A percentile compares a stretch with the other conserved stretches of the same genome.
These are phyloP conservation scores for Posidonia oceanica DNA, from an alignment of 116 monocot genomes.

Conservation along the genomic window DNA sequence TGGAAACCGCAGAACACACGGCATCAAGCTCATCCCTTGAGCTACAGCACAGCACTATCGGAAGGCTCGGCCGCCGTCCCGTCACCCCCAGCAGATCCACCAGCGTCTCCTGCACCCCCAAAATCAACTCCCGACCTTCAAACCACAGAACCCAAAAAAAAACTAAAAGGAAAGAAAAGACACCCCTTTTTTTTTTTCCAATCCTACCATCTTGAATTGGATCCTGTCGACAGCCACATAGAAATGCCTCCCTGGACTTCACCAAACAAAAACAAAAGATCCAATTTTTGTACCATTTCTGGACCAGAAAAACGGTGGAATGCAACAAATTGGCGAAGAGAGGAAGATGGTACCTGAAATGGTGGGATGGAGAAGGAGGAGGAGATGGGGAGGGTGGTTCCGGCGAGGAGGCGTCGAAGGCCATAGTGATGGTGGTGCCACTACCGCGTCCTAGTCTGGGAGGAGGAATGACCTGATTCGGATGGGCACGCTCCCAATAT, in stretches of 20 bases:
- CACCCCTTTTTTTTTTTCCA: background rate
- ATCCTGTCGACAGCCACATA: slow-evolving; percentile 82
- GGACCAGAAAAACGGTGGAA: background rate
- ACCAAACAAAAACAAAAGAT: background rate
- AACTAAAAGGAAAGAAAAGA: background rate
- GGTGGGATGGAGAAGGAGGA: slow-evolving; percentile 7
- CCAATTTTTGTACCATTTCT: background rate
- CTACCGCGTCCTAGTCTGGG: background rate
- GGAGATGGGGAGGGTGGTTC: background rate
- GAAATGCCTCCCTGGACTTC: slow-evolving; percentile 53
- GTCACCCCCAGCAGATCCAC: slow-evolving; percentile 84
- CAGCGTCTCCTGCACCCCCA: slow-evolving; percentile 48
- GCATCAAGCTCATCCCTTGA: slow-evolving; percentile 92
- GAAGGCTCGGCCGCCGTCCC: slow-evolving; percentile 46
- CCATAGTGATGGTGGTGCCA: background rate
- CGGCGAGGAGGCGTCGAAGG: slow-evolving; percentile 3
- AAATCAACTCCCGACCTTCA: background rate
- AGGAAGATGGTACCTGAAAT: background rate
- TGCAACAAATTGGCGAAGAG: background rate
- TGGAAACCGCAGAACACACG: slow-evolving; percentile 60
- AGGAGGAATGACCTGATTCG: background rate
- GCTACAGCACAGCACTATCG: slow-evolving; percentile 76
- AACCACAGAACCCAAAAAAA: background rate
- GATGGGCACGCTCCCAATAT: background rate
- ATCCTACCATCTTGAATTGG: slow-evolving; percentile 68